Percentiles rank a stretch among this genome's conserved stretches.
Evolutionary conservation across 441 rosid genomes (phyloP).

Genomic region (Adansonia gregorii): DNA sequence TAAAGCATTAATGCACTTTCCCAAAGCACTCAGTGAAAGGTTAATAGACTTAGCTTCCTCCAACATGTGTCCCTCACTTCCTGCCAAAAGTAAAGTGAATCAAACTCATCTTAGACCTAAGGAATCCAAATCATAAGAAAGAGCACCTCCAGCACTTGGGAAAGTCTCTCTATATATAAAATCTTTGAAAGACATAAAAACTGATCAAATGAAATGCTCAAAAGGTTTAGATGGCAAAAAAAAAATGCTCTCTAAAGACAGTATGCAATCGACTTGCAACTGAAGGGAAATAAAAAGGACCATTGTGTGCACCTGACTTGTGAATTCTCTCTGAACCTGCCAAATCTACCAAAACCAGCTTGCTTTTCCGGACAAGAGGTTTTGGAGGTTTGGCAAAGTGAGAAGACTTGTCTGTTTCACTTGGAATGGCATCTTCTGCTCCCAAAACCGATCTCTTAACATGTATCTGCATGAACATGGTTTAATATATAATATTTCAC

Average conservation of each 20-base stretch:
- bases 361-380: slow-evolving; percentile 85
- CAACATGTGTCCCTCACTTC: slow-evolving; percentile 98
- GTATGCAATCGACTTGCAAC: neutral
- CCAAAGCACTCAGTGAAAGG: slow-evolving; percentile 96
- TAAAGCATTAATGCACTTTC: slow-evolving; percentile 97
- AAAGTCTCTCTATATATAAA: neutral
- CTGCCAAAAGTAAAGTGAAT: slow-evolving; percentile 49
- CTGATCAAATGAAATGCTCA: slow-evolving; percentile 1
- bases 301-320: slow-evolving; percentile 72
- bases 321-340: slow-evolving; percentile 99
- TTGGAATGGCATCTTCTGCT: slow-evolving; percentile 52
- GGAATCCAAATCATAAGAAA: slow-evolving; percentile 9
- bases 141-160: neutral
- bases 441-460: slow-evolving; percentile 80
- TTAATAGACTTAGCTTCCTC: slow-evolving; percentile 99
- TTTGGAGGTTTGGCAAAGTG: slow-evolving; percentile 71
- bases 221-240: neutral
- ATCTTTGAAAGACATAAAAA: neutral
- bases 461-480: slow-evolving; percentile 62
- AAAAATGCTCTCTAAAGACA: slow-evolving; percentile 6
- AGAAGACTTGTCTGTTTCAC: slow-evolving; percentile 59
- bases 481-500: slow-evolving; percentile 26
- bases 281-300: slow-evolving; percentile 1
- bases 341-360: slow-evolving; percentile 91
- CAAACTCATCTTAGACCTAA: slow-evolving; percentile 19